Conservation (phyloP, 768 basidiomycete genomes). For the Hortiboletus campestris region DNA sequence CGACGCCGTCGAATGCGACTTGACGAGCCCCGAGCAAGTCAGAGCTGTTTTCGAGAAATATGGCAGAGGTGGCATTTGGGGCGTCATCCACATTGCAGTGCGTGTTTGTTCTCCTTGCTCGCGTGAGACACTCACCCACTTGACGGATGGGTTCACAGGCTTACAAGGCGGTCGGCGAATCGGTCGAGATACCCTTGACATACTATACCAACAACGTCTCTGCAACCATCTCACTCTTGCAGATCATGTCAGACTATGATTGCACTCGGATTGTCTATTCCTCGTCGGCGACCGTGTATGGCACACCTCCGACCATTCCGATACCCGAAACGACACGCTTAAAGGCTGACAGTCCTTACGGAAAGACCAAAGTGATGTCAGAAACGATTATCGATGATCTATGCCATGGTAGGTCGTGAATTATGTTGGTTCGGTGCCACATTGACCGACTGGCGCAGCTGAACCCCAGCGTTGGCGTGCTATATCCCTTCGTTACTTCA, state of each 20-base stretch:
- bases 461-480: constrained; percentile 71
- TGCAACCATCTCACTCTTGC: constrained; percentile 82
- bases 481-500: constrained; percentile 95
- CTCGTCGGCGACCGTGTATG: constrained; percentile 97
- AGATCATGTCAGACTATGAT: constrained; percentile 82
- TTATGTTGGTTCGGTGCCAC: neutral
- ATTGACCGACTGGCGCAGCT: constrained; percentile 42
- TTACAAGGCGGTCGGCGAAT: constrained; percentile 97
- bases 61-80: constrained; percentile 91
- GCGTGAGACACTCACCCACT: neutral
- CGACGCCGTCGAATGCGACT: constrained; percentile 67
- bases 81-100: constrained; percentile 93
- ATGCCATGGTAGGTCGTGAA: constrained; percentile 57
- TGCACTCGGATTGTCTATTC: constrained; percentile 93
- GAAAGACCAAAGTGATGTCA: constrained; percentile 93
- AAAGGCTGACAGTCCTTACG: constrained; percentile 89
- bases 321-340: constrained; percentile 91
- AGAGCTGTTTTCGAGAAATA: constrained; percentile 80
- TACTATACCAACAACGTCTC: constrained; percentile 95
- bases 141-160: constrained; percentile 50
- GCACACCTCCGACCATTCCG: constrained; percentile 86
- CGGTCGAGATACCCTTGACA: constrained; percentile 84
- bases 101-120: constrained; percentile 30
- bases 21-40: constrained; percentile 71
- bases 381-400: constrained; percentile 90